phyloP scores from a whole-genome alignment of 176 grass and related monocot species.

The Carex littledalei region DNA sequence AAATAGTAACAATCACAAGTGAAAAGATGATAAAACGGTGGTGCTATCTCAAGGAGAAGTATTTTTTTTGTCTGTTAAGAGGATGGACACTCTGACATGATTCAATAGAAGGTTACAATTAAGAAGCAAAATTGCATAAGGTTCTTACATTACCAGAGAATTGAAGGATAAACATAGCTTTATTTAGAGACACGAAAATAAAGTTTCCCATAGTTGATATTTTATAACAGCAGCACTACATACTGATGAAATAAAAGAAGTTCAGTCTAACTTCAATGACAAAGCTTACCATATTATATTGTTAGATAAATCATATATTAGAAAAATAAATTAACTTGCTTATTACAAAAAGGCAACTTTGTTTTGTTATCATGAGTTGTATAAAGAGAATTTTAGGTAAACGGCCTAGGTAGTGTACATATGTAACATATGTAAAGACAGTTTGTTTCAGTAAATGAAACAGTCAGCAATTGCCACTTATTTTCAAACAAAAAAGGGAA shows the following conservation, averaged over 20 bases:
- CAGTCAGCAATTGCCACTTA: not conserved
- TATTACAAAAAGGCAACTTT: too few relatives aligned
- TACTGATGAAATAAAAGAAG: not conserved
- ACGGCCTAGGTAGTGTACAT: not conserved
- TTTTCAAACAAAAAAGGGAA: not conserved
- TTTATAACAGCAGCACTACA: not conserved
- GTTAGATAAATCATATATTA: not conserved
- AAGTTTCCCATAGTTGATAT: not conserved
- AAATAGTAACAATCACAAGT: not conserved
- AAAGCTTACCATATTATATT: not conserved
- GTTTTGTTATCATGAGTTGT: not conserved
- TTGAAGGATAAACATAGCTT: not conserved
- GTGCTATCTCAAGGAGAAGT: not conserved
- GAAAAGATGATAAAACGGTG: not conserved
- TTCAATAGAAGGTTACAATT: not conserved
- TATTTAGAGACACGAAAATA: not conserved
- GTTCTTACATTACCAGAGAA: not conserved
- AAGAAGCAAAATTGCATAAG: not conserved
- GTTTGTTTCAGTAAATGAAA: not conserved
- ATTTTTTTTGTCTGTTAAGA: not conserved
- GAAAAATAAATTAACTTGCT: too few relatives aligned
- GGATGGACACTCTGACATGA: not conserved
- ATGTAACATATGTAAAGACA: not conserved
- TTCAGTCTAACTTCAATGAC: not conserved
- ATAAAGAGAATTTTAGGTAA: not conserved